Base-by-base conservation (phyloP, 306 rosid genomes). In the Quercus wislizeni region DNA sequence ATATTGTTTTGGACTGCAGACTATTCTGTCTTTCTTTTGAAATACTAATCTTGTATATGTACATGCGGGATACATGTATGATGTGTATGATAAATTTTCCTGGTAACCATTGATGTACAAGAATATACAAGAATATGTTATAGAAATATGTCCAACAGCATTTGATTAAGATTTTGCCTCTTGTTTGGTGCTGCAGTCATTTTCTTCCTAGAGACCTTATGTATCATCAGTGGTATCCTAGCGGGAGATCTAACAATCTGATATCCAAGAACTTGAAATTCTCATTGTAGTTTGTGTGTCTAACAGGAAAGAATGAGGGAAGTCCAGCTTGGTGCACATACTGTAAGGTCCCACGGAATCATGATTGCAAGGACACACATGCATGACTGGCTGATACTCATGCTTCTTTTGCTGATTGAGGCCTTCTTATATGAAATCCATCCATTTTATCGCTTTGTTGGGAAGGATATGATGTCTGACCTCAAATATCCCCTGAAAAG, bases 391-490 rank as follows among this genome's bases (percentile, higher is more conserved):
- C 55, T 88, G 73, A 94, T 94, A 78, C 91, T 94, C 69, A 15
- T 92, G 86, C 86, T 94, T 68, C 97, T 94, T 27, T 85, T 79
- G 81, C 4, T 87, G 59, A 77, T 89, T 74, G 87, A 69, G 74
- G 56, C 82, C 79, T 9, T 69, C 43, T 76, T 94, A 23, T 8
- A 78, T 41, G 10, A 78, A 25, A 88, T 88, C 54, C 94, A 84
- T 83, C 97, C 97, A 57, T 94, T 94, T 88, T 87, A 89, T 90
- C 97, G 97, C 69, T 94, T 79, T 86, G 97, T 94, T 55, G 96
- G 96, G 80, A 83, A 92, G 88, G 97, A 92, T 82, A 90, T 92
- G 98, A 92, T 92, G 97, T 65, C 79, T 58, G 94, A 90, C 84
- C 97, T 94, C 82, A 90, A 74, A 83, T 94, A 87, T 82, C 98